Evolutionary conservation across 1,139 yeast species (phyloP), one percentile per base, ranked within the genome.

Genomic region (Scheffersomyces titani): DNA sequence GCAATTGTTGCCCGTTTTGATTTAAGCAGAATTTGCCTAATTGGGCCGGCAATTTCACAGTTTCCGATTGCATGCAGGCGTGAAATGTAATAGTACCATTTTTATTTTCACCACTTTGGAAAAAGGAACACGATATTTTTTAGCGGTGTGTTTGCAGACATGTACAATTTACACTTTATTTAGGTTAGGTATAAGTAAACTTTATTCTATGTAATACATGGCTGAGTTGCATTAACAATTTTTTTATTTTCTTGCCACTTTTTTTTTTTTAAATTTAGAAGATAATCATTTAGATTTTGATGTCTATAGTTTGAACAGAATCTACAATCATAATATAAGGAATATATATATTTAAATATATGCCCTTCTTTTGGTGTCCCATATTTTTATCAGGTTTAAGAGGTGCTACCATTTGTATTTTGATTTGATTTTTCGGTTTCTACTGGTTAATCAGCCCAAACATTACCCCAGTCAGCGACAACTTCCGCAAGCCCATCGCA

Each of bases 1-100:
- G 40, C 40, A 30, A 30, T 30, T 30, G 40, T 30, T 30, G 40
- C 40, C 40, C 40, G 40, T 30, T 30, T 30, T 30, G 40, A 30
- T 30, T 30, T 30, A 30, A 30, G 9, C 40, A 30, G 16, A 19
- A 19, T 46, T 36, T 40, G 21, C 57, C 54, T 47, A 53, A 51
- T 46, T 22, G 44, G 55, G 57, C 47, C 40, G 45, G 22, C 50
- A 56, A 56, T 56, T 56, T 54, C 56, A 56, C 24, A 19, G 24
- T 46, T 13, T 30, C 40, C 13, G 40, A 11, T 30, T 30, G 16
- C 40, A 30, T 30, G 13, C 40, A 30, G 40, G 40, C 40, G 13
- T 30, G 40, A 30, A 30, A 30, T 30, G 40, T 30, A 30, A 24
- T 24, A 30, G 36, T 30, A 30, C 22, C 45, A n/a, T 1, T 19